Evolutionary conservation across 768 basidiomycete genomes (phyloP), one percentile per base, ranked within the genome.

Genomic region (Collybiopsis luxurians): DNA sequence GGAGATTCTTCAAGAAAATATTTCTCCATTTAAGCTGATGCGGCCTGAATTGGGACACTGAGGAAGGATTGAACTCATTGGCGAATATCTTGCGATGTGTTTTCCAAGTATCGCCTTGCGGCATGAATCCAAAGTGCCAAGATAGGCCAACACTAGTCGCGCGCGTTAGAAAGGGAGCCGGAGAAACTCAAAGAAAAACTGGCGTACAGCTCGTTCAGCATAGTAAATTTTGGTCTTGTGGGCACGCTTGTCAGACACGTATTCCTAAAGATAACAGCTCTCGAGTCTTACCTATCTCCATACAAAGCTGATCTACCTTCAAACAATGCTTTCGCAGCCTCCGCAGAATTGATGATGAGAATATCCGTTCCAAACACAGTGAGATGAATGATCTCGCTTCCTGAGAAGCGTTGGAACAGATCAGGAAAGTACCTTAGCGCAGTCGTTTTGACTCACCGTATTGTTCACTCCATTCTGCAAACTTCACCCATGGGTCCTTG

Each of bases 401-500:
- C 64, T 65, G n/a, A 45, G 13, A 11, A 13, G 19, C n/a, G n/a
- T n/a, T n/a, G n/a, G n/a, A n/a, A n/a, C n/a, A n/a, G n/a, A n/a
- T n/a, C n/a, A n/a, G n/a, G n/a, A n/a, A n/a, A n/a, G n/a, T n/a
- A n/a, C n/a, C n/a, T n/a, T n/a, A n/a, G n/a, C n/a, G n/a, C n/a
- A n/a, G n/a, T n/a, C n/a, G n/a, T 21, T 19, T 12, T 24, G 27
- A 45, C 57, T 4, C 13, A 62, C 75, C 72, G 45, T 70, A 77
- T 61, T 67, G 63, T 36, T 64, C 57, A 36, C 67, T 72, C 74
- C 74, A 77, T n/a, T 70, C 61, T 3, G 66, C 15, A 50, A 75
- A 75, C 19, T 67, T 66, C 57, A 74, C 56, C 73, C 74, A 77
- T 15, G 66, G 69, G 24, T 72, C 73, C 24, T 63, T 49, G 21